Evolutionary conservation across 768 basidiomycete species (phyloP).

Genomic region (Mycena kentingensis): DNA sequence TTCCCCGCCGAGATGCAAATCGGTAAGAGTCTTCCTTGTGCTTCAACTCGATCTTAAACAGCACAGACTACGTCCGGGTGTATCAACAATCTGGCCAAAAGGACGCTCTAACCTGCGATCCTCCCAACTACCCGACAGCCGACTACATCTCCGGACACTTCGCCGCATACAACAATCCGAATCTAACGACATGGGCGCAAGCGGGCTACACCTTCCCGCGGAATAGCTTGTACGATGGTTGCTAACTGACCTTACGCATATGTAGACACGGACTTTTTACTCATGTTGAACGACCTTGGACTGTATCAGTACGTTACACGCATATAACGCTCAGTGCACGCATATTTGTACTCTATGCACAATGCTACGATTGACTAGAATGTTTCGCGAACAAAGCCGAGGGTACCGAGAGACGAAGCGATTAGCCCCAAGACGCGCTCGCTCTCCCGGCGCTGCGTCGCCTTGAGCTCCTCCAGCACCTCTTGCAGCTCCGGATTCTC

Average conservation of each 20-base stretch:
- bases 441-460: conserved; percentile 76
- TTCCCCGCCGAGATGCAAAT: conserved; percentile 84
- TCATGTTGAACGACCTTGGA: too few species aligned
- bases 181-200: conserved; percentile 82
- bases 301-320: too few species aligned
- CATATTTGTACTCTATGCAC: too few species aligned
- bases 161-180: conserved; percentile 73
- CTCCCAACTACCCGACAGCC: conserved; percentile 73
- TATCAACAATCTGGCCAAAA: conserved; percentile 78
- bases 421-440: conserved; percentile 75
- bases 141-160: conserved; percentile 63
- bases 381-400: conserved; percentile 74
- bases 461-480: conserved; percentile 58
- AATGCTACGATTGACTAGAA: too few species aligned
- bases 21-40: neutral
- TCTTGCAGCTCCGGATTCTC: conserved; percentile 64
- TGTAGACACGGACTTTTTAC: too few species aligned
- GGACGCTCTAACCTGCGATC: conserved; percentile 78
- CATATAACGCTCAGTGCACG: too few species aligned
- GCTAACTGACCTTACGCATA: too few species aligned
- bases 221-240: conserved; percentile 22
- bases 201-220: conserved; percentile 77
- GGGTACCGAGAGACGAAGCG: conserved; percentile 70
- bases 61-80: conserved; percentile 79
- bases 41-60: neutral